These are phyloP conservation scores for Cardamine chenopodiifolia DNA, from an alignment of 345 rosid genomes.

Conservation along the genomic window DNA sequence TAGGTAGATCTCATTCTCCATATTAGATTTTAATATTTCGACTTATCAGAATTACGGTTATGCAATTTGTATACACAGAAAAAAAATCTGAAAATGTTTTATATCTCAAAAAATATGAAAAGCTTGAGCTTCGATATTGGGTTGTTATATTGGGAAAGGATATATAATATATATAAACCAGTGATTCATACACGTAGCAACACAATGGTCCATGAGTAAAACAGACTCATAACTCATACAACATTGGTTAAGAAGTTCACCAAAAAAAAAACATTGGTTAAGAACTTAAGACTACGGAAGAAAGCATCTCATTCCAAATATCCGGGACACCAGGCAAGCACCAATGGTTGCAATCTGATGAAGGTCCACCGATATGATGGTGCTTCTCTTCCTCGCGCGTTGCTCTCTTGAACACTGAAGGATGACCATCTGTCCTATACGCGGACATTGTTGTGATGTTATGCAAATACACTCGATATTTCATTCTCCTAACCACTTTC, in stretches of 20 bases:
- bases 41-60: not conserved
- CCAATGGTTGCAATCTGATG: slow-evolving; percentile 96
- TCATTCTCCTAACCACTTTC: slow-evolving; percentile 68
- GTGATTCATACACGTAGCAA: not conserved
- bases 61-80: not conserved
- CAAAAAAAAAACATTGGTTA: slow-evolving; percentile 30
- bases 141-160: not conserved
- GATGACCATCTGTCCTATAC: slow-evolving; percentile 84
- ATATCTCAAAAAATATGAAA: too few species aligned
- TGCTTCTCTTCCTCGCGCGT: slow-evolving; percentile 58
- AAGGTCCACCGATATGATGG: slow-evolving; percentile 42
- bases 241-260: slow-evolving; percentile 30
- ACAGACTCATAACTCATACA: slow-evolving; percentile 14
- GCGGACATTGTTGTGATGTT: slow-evolving; percentile 84
- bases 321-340: slow-evolving; percentile 98
- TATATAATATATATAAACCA: not conserved
- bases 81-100: too few species aligned
- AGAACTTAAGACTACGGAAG: slow-evolving; percentile 22
- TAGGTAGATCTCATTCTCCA: not conserved
- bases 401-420: slow-evolving; percentile 75
- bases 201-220: not conserved
- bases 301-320: slow-evolving; percentile 89
- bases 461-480: slow-evolving; percentile 73
- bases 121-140: not conserved
- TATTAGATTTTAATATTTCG: not conserved